Evolutionary conservation across 2,329 filamentous ascomycete genomes (phyloP).

Genomic region (Plenodomus biglobosus): DNA sequence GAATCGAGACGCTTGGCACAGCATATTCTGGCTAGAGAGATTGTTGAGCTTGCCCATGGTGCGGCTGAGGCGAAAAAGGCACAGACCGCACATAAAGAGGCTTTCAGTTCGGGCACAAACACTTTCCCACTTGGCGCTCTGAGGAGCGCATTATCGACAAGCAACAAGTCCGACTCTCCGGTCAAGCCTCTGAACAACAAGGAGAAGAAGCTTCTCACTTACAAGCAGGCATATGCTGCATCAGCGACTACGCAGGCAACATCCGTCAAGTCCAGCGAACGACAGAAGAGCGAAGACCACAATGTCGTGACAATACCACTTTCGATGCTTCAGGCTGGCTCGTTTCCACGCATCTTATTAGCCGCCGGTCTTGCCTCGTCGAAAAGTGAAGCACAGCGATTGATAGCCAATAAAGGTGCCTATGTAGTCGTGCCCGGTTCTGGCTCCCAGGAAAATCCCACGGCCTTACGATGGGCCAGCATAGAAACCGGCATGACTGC

Average conservation of each 20-base stretch:
- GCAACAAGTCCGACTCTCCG: neutral
- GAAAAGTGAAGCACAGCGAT: constrained; percentile 59
- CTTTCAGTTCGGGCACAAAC: constrained; percentile 43
- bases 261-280: constrained; percentile 11
- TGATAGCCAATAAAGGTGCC: constrained; percentile 58
- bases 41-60: constrained; percentile 79
- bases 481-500: constrained; percentile 62
- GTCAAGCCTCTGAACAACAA: constrained; percentile 7
- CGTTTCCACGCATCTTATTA: constrained; percentile 61
- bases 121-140: constrained; percentile 33
- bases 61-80: constrained; percentile 63
- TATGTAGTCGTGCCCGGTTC: constrained; percentile 56
- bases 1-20: constrained; percentile 77
- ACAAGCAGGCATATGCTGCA: constrained; percentile 33
- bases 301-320: constrained; percentile 62
- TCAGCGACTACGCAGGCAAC: constrained; percentile 15
- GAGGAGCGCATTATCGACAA: constrained; percentile 19
- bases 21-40: constrained; percentile 78
- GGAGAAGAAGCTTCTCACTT: constrained; percentile 18
- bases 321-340: constrained; percentile 57
- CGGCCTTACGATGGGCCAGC: constrained; percentile 61
- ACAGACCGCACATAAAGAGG: constrained; percentile 56
- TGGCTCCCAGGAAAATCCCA: constrained; percentile 45
- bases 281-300: constrained; percentile 51
- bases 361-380: constrained; percentile 62